Evolutionary conservation across 2,329 filamentous ascomycete genomes (phyloP).

Genomic region (Acrocalymma vagum): DNA sequence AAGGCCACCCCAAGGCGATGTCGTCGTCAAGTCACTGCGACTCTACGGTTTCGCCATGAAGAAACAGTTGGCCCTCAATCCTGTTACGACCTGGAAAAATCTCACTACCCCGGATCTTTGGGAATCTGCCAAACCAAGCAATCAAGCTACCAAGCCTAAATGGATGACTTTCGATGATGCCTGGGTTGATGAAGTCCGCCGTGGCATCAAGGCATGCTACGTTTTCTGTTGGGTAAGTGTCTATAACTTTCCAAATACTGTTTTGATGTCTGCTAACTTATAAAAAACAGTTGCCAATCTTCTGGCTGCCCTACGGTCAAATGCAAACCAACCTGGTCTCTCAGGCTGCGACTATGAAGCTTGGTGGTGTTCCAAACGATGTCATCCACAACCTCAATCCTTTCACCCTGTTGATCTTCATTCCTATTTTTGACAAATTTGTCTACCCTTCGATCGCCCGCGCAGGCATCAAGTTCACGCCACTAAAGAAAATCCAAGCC

Average conservation of each 20-base stretch:
- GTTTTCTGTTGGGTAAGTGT: slow-evolving; percentile 67
- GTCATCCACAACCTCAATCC: slow-evolving; percentile 79
- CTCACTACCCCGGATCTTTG: slow-evolving; percentile 48
- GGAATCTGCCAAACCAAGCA: slow-evolving; percentile 70
- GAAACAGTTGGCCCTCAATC: slow-evolving; percentile 67
- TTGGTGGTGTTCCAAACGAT: slow-evolving; percentile 76
- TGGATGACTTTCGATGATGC: slow-evolving; percentile 86
- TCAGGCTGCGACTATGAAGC: slow-evolving; percentile 60
- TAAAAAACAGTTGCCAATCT: slow-evolving; percentile 34
- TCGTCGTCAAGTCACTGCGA: slow-evolving; percentile 71
- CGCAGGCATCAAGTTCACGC: slow-evolving; percentile 70
- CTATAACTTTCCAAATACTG: too few species aligned
- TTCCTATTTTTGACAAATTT: slow-evolving; percentile 68
- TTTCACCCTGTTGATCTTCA: slow-evolving; percentile 77
- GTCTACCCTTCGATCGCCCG: slow-evolving; percentile 74
- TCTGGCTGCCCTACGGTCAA: slow-evolving; percentile 69
- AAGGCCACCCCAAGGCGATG: slow-evolving; percentile 73
- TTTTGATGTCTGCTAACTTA: too few species aligned
- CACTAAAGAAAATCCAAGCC: slow-evolving; percentile 75
- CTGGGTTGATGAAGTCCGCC: slow-evolving; percentile 69
- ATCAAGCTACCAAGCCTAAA: slow-evolving; percentile 61
- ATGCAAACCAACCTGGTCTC: slow-evolving; percentile 67
- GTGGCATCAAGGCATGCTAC: slow-evolving; percentile 34
- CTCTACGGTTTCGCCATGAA: slow-evolving; percentile 68
- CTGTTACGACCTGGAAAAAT: slow-evolving; percentile 58